Conservation (phyloP, 1,284 basidiomycete species). For the Malassezia psittaci region DNA sequence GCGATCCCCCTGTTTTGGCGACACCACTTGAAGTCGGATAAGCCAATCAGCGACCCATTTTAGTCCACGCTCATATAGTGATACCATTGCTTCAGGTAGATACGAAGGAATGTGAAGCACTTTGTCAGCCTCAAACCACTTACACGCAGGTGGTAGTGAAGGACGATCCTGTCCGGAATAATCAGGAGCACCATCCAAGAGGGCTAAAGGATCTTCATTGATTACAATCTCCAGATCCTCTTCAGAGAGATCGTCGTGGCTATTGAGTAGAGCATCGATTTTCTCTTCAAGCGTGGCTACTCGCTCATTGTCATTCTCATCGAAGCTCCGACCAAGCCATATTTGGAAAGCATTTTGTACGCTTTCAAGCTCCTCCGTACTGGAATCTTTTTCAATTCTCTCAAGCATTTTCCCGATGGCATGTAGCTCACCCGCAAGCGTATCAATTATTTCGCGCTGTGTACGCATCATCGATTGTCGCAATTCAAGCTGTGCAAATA, state of each 20-base stretch:
- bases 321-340: not conserved
- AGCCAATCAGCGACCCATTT: conserved; percentile 60
- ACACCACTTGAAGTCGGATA: conserved; percentile 45
- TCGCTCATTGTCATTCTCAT: conserved; percentile 44
- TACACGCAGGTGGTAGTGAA: not conserved
- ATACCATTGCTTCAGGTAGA: conserved; percentile 70
- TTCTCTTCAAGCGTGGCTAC: not conserved
- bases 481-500: conserved; percentile 5
- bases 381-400: not conserved
- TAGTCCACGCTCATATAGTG: conserved; percentile 64
- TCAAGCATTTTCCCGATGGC: conserved; percentile 2
- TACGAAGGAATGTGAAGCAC: conserved; percentile 75
- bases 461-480: conserved; percentile 2
- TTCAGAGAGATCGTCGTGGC: not conserved
- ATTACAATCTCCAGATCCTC: conserved; percentile 59
- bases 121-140: conserved; percentile 42
- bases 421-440: conserved; percentile 5
- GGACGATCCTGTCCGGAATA: not conserved
- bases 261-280: not conserved
- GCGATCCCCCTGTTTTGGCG: not conserved
- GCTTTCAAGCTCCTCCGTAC: not conserved
- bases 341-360: not conserved
- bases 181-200: conserved; percentile 45
- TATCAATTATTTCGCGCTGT: not conserved
- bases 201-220: conserved; percentile 43